Evolutionary conservation across 2,329 filamentous ascomycete genomes (phyloP), one percentile per base, ranked within the genome.

Genomic region (Didymella sp.): DNA sequence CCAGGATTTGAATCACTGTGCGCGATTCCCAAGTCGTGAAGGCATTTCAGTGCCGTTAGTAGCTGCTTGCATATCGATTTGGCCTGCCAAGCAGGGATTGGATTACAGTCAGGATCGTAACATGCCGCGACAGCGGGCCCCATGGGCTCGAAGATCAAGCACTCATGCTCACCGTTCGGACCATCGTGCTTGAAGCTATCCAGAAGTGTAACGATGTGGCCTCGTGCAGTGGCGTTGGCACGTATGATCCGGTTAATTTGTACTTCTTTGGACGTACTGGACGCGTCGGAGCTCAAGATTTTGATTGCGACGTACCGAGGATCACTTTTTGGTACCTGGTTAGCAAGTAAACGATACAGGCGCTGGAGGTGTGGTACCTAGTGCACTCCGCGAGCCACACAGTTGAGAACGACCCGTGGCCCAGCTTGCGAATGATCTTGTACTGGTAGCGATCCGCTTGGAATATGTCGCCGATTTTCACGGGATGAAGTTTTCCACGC

Each of bases 381-480:
- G 50, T 51, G 48, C 35, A 43, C 11, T 51, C 59, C 8, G 57
- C 62, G 12, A 64, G 57, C 62, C 60, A 64, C 27, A 64, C 62
- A 41, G 60, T 62, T n/a, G 60, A 62, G 43, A 30, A 60, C 19
- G 49, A 56, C 33, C 62, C 60, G 22, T 59, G 37, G 41, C 62
- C 62, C 25, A 64, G 56, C 46, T 64, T 64, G 35, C 58, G 57
- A 45, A 64, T 61, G 21, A 64, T 30, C 35, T 42, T 56, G 51
- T 64, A 64, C 52, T 56, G 25, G 25, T 27, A 27, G 25, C 25
- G 53, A 40, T 22, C 52, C 49, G 21, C 42, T 30, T 37, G 40
- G 38, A 61, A 63, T 28, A 33, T 55, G 48, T 63, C 56, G 28
- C 54, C 61, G 13, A 64, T 50, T 31, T 60, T 47, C 24, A 64